Base-by-base conservation (phyloP, 2,329 filamentous ascomycete species). In the Trichophyton schoenleinii region DNA sequence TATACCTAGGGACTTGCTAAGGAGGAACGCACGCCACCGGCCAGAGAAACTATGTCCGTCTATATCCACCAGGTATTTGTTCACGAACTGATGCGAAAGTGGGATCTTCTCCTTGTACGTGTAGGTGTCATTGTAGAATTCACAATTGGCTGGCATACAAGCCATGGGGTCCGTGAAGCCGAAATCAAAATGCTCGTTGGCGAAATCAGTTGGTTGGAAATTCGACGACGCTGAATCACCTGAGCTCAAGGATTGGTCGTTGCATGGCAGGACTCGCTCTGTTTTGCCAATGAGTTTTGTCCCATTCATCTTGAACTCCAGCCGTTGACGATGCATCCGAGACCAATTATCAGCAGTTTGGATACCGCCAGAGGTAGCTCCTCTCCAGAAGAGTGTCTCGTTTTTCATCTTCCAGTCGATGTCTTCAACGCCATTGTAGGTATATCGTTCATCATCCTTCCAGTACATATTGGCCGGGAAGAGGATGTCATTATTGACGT, bases 31-130 rank as follows among this genome's bases (percentile, higher is more conserved):
- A 3, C 85, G 79, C 68, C 86, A 89, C 4, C 86, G 81, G 0
- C 85, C 86, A 28, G 82, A 86, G 68, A 87, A 87, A 1, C 80
- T 83, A 73, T 87, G 85, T 34, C 88, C 89, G 71, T 92, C 89
- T 61, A 92, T 81, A 70, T 94, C 89, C 0, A 87, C 83, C 1
- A 92, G 77, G 68, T 83, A 88, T 70, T 90, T 91, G 74, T 79
- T 77, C 2, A 69, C 63, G 67, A 77, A 81, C 63, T 76, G 74
- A n/a, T 77, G 66, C 3, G 67, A 66, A 58, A 68, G 65, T 2
- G 71, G 64, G 42, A 75, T 70, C 1, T 62, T 60, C 1, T 67
- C 61, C 2, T 68, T 69, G n/a, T 73, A 62, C 4, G 63, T 20
- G 62, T 74, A 78, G 64, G 74, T 76, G 0, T 70, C 68, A 36